A percentile compares a stretch with the other conserved stretches of the same genome.
These are phyloP conservation scores for Cladosporium sp. DNA, from an alignment of 2,329 filamentous ascomycete genomes.

Conservation along the genomic window DNA sequence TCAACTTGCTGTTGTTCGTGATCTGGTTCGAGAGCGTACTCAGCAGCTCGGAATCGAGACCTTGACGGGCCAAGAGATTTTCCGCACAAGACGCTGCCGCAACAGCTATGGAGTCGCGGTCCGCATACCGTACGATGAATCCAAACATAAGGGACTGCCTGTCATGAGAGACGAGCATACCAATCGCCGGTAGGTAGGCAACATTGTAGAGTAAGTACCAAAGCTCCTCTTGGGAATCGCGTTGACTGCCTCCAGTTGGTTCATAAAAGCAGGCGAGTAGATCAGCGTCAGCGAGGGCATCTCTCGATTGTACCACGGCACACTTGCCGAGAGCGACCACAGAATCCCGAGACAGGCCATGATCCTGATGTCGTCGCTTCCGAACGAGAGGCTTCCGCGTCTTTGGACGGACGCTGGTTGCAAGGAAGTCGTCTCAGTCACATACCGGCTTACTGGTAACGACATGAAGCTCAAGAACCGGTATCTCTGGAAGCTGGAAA, in stretches of 20 bases:
- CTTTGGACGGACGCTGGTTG: conserved; percentile 2
- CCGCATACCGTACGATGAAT: conserved; percentile 16
- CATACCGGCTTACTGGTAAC: conserved; percentile 11
- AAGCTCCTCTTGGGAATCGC: no score
- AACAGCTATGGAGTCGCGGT: conserved; percentile 19
- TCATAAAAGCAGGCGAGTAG: neutral
- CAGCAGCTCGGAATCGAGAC: conserved; percentile 10
- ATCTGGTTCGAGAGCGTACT: conserved; percentile 14
- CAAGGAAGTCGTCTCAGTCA: conserved; percentile 12
- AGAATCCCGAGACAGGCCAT: neutral
- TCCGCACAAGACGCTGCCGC: conserved; percentile 12
- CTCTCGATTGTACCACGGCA: neutral
- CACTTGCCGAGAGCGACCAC: neutral
- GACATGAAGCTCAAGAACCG: conserved; percentile 17
- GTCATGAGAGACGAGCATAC: neutral
- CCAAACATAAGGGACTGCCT: conserved; percentile 11
- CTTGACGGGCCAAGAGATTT: conserved; percentile 10
- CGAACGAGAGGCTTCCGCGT: conserved; percentile 4
- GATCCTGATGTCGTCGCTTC: neutral
- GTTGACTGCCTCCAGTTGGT: neutral
- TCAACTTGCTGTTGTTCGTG: conserved; percentile 15
- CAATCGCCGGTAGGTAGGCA: neutral
- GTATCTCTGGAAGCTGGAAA: conserved; percentile 11
- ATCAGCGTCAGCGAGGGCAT: neutral
- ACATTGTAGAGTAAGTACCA: neutral